These are phyloP conservation scores for Starmerella apicola DNA, from an alignment of 805 yeast genomes.

Conservation along the genomic window DNA sequence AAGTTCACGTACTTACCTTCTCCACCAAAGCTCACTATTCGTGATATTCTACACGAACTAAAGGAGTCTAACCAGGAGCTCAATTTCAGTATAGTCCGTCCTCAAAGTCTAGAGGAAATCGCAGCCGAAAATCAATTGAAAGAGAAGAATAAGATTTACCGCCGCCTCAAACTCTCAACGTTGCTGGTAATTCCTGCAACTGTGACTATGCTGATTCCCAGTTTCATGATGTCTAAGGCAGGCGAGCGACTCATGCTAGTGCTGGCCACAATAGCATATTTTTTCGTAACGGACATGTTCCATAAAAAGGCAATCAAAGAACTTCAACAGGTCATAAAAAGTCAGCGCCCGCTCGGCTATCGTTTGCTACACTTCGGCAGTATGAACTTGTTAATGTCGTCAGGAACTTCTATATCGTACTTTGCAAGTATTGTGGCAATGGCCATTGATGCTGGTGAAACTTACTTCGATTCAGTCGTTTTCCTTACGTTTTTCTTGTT, in stretches of 20 bases:
- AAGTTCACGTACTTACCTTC: slow-evolving; percentile 55
- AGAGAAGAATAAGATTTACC: slow-evolving; percentile 34
- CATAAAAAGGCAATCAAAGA: slow-evolving; percentile 57
- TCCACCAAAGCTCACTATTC: slow-evolving; percentile 38
- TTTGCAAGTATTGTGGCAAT: slow-evolving; percentile 48
- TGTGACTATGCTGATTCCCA: slow-evolving; percentile 57
- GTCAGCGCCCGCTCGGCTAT: slow-evolving; percentile 31
- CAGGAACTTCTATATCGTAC: slow-evolving; percentile 65
- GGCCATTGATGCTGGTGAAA: slow-evolving; percentile 36
- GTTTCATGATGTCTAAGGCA: slow-evolving; percentile 34
- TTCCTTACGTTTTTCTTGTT: slow-evolving; percentile 59
- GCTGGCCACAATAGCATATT: slow-evolving; percentile 59
- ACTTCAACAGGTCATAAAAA: slow-evolving; percentile 32
- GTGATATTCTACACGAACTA: slow-evolving; percentile 42
- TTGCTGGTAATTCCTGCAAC: slow-evolving; percentile 41
- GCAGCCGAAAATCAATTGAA: slow-evolving; percentile 31
- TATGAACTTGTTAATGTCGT: slow-evolving; percentile 58
- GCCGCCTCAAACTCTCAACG: slow-evolving; percentile 35
- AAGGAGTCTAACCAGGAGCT: slow-evolving; percentile 37
- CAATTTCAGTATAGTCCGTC: slow-evolving; percentile 41
- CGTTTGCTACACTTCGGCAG: slow-evolving; percentile 61
- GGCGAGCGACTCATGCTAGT: slow-evolving; percentile 47
- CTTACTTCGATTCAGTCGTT: slow-evolving; percentile 70
- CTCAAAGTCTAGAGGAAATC: slow-evolving; percentile 51
- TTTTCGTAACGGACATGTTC: slow-evolving; percentile 61